These are phyloP conservation scores for peach (Prunus persica) DNA, from an alignment of 306 rosid species.

Conservation along the genomic window DNA sequence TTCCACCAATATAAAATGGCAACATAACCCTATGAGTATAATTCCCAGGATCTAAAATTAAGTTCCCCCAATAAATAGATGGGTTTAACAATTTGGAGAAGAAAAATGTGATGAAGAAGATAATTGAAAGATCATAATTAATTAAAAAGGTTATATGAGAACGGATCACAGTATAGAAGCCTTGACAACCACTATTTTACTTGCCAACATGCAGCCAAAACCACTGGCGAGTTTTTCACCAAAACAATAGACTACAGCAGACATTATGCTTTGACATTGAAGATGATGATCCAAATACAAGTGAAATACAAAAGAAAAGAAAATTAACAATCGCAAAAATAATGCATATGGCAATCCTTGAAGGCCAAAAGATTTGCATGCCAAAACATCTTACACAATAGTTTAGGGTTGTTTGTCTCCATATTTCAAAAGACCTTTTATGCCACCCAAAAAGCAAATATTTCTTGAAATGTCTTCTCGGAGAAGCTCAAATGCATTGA, in stretches of 20 bases:
- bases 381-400: neutral
- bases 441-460: neutral
- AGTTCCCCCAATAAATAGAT: neutral
- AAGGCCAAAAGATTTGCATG: neutral
- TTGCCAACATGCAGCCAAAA: neutral
- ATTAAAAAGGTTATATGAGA: neutral
- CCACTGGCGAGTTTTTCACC: neutral
- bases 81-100: neutral
- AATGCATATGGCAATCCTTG: neutral
- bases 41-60: neutral
- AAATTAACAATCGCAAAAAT: neutral
- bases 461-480: neutral
- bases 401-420: neutral
- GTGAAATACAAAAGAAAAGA: neutral
- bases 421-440: neutral
- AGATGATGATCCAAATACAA: neutral
- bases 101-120: neutral
- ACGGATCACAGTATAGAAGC: neutral
- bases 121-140: neutral
- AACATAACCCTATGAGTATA: neutral
- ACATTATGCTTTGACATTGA: neutral
- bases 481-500: neutral
- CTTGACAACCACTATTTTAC: neutral
- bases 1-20: neutral
- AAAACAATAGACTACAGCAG: neutral